phyloP scores from a whole-genome alignment of 352 stramenopile species.

The Thraustochytrium sp. region DNA sequence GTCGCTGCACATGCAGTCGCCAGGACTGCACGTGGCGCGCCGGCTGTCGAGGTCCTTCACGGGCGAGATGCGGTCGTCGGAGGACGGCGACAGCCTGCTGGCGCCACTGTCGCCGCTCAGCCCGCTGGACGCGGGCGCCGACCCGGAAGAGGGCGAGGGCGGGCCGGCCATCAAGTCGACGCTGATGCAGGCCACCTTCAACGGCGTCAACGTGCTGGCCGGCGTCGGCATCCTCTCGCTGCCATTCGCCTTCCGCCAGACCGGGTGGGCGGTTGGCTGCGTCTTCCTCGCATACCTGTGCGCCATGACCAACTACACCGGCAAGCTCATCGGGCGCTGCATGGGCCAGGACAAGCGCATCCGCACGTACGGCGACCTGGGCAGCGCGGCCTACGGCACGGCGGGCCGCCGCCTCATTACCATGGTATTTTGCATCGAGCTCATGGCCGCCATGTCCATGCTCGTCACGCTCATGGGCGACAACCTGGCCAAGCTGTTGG shows the following conservation, averaged over 20 bases:
- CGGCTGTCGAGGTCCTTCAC: not conserved
- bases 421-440: constrained; percentile 26
- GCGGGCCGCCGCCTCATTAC: not conserved
- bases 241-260: constrained; percentile 69
- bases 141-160: not conserved
- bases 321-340: constrained; percentile 69
- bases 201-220: constrained; percentile 74
- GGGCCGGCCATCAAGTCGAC: constrained; percentile 57
- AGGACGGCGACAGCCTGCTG: constrained; percentile 31
- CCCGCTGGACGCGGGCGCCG: no score
- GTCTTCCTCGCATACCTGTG: constrained; percentile 73
- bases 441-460: constrained; percentile 11
- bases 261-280: constrained; percentile 62
- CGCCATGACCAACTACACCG: constrained; percentile 73
- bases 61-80: not conserved
- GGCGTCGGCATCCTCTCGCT: constrained; percentile 72
- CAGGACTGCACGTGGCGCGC: not conserved
- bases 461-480: constrained; percentile 36
- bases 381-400: not conserved
- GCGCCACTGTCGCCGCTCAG: not conserved
- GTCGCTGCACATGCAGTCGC: not conserved
- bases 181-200: constrained; percentile 69
- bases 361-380: constrained; percentile 47
- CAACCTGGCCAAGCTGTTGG: constrained; percentile 36
- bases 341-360: constrained; percentile 72